phyloP scores from a whole-genome alignment of 495 filamentous ascomycete species.

The Lentithecium fluviatile region DNA sequence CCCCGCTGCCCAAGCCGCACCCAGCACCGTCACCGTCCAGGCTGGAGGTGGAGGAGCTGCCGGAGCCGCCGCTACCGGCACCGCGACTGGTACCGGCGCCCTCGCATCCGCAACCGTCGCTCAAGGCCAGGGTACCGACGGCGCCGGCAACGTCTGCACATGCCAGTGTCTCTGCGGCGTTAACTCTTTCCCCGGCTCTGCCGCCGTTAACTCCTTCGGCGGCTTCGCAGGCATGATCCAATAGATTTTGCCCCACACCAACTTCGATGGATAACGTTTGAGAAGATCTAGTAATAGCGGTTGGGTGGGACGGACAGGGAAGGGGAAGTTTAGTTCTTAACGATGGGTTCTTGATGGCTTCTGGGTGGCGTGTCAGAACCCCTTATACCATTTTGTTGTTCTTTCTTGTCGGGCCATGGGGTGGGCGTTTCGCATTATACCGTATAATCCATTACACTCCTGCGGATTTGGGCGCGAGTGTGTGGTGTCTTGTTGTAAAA shows the following conservation, averaged over 20 bases:
- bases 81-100: slow-evolving; percentile 5
- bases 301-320: slow-evolving; percentile 3
- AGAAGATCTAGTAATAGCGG: slow-evolving; percentile 35
- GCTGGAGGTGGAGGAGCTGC: slow-evolving; percentile 19
- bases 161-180: slow-evolving; percentile 39
- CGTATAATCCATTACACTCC: slow-evolving; percentile 15
- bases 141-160: slow-evolving; percentile 31
- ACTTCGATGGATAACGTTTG: not conserved
- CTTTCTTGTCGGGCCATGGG: slow-evolving; percentile 7
- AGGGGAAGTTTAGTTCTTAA: slow-evolving; percentile 17
- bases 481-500: slow-evolving; percentile 18
- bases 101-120: slow-evolving; percentile 26
- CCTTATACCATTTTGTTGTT: slow-evolving; percentile 25
- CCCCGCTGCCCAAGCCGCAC: slow-evolving; percentile 13
- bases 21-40: slow-evolving; percentile 30
- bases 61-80: slow-evolving; percentile 8
- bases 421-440: slow-evolving; percentile 27
- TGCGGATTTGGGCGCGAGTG: not conserved
- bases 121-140: slow-evolving; percentile 27
- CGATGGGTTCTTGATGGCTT: slow-evolving; percentile 22
- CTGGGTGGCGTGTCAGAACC: slow-evolving; percentile 9
- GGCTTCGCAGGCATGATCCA: slow-evolving; percentile 33
- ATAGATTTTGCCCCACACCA: not conserved
- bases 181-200: slow-evolving; percentile 34
- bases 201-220: slow-evolving; percentile 33